Base-by-base conservation (phyloP, 2,329 filamentous ascomycete species). In the Penicillium sp. region DNA sequence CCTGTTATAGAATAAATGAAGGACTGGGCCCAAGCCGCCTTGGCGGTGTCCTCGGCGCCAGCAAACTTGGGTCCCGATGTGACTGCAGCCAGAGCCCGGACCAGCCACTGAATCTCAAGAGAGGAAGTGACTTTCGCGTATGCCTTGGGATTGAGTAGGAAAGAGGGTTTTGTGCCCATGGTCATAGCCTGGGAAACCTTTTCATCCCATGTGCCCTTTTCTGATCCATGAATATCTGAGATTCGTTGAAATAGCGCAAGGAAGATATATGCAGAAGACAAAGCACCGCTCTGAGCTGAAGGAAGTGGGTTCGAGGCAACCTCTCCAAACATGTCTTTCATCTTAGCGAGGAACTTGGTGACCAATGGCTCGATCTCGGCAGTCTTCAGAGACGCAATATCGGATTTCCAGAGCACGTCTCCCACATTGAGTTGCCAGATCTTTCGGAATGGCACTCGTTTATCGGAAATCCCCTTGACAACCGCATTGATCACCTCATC, bases 401-500 rank as follows among this genome's bases (percentile, higher is more conserved):
- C 73, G 14, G 85, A 77, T 39, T 81, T 76, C 79, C 87, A 88
- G 47, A 96, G 78, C 2, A 93, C 78, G 35, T 91, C 85, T 41
- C 90, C 92, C 36, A 89, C 79, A 41, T 87, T 87, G 39, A 95
- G 79, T 54, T 91, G 83, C 95, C 95, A 99, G 22, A 91, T 78
- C 62, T 89, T 91, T 31, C 91, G 88, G 54, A 90, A 85, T 6
- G 87, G 83, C 2, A 90, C 79, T 68, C 92, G 91, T 77, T 98
- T 99, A 65, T 99, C 95, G 7, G 83, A 82, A 44, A 96, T 81
- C 1, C 94, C 95, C 76, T 96, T 98, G 31, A 84, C 78, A 66
- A 96, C 88, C 1, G 86, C 82, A 69, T 94, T 91, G 1, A 87
- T 74, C 2, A 89, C 82, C 4, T 86, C 73, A 66, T 89, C 89